Conservation (phyloP, 2,329 filamentous ascomycete genomes). For the Fusarium chlamydosporum region DNA sequence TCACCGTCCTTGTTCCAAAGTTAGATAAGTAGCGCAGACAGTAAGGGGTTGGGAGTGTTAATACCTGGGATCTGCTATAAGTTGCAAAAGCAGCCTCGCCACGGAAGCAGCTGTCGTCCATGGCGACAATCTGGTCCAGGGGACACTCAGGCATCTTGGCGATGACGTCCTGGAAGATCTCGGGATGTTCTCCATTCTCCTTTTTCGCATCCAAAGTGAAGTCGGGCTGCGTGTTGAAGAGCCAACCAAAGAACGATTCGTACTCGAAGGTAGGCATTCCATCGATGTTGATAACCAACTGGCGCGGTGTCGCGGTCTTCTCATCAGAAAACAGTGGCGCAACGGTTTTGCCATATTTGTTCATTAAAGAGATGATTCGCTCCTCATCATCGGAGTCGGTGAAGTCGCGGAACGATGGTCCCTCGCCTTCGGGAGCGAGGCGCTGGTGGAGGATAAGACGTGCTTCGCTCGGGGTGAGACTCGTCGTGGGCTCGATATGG, state of each 20-base stretch:
- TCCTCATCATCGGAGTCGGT: constrained; percentile 58
- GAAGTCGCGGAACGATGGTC: constrained; percentile 63
- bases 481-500: constrained; percentile 54
- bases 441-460: constrained; percentile 72
- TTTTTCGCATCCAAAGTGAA: constrained; percentile 66
- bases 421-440: constrained; percentile 63
- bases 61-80: constrained; percentile 63
- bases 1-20: constrained; percentile 55
- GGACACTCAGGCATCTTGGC: constrained; percentile 57
- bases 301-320: constrained; percentile 57
- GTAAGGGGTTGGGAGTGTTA: not conserved
- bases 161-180: constrained; percentile 59
- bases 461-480: constrained; percentile 67
- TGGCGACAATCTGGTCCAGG: constrained; percentile 59
- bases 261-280: constrained; percentile 65
- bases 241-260: constrained; percentile 59
- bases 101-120: constrained; percentile 62
- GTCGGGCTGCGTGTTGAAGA: constrained; percentile 57
- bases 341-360: constrained; percentile 69
- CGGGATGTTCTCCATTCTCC: constrained; percentile 59
- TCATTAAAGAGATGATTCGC: constrained; percentile 70
- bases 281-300: constrained; percentile 73
- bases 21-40: constrained; percentile 42
- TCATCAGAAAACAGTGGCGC: constrained; percentile 64
- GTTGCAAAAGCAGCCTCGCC: constrained; percentile 60